Base-by-base conservation (phyloP, 202 grass and related monocot genomes). In the Panicum hallii region DNA sequence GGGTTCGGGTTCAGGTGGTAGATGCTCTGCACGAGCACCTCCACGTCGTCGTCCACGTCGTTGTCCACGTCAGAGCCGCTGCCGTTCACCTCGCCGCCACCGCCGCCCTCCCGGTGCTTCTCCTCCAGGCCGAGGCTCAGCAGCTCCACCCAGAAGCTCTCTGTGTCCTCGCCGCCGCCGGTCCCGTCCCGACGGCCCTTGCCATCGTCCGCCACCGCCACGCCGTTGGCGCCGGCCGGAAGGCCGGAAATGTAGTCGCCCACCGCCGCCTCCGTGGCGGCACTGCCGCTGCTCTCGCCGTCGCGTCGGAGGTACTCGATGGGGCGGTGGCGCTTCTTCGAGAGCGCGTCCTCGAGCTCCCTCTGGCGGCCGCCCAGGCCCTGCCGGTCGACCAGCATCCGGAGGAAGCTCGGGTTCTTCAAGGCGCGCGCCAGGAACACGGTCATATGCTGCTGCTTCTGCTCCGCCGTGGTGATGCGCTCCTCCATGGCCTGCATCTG, bases 321-420 rank as follows among this genome's bases (percentile, higher is more conserved):
- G 17, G 93, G 89, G 11, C 92, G 87, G 67, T 81, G 84, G 71
- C 95, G 87, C 63, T 95, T 98, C 87, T 90, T 92, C 1, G 93
- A 95, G 60, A 94, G 88, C 19, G 79, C 92, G 57, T 93, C 95
- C 70, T 93, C 87, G 69, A 97, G 72, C 91, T 79, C 94, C 87
- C 63, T 86, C 16, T 72, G 45, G 32, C 74, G 42, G 2, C 36
- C 36, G 36, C 4, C 36, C 36, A 38, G 53, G 16, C 48, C 80
- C 52, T 91, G 86, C 4, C 84, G 70, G 57, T 84, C 75, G 38
- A 87, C 34, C 58, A 94, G 81, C 53, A 84, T 72, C 57, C 57
- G 53, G 17, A 92, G 76, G 86, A 89, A 89, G 2, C 74, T 7
- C 3, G 90, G 90, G 79, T 63, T 92, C 79, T 65, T 85, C 83